Base-by-base conservation (phyloP, 257 asterid species). In the Nicotiana obtusifolia region DNA sequence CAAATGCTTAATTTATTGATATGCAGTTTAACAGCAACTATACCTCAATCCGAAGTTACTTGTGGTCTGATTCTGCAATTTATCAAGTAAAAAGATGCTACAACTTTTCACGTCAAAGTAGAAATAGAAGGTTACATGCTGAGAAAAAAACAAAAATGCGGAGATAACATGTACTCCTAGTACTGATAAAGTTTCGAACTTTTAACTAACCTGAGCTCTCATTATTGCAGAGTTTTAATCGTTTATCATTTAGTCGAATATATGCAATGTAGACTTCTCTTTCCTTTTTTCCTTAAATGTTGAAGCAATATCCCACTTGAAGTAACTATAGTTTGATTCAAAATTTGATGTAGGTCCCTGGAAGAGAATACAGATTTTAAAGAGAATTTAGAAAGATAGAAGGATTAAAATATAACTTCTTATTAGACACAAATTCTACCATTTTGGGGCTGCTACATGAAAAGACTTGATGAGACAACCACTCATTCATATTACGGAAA, bases 301-400 rank as follows among this genome's bases (percentile, higher is more conserved):
- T 84, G 91, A 83, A 87, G 90, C 61, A 80, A 93, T 92, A 82
- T 93, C 92, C 99, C 99, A 92, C 88, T 94, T 94, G 85, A 95
- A 95, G 86, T 85, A 92, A 20, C 99, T 98, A 78, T 97, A 95
- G 87, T 95, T 94, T 5, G 97, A 97, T 91, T 95, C 98, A 47
- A 92, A 86, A 86, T 94, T 95, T 52, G 97, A 91, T 84, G 97
- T 88, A 83, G 99, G 99, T 68, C 99, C 98, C 99, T 95, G 86
- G 31, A 35, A 81, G 54, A 73, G 66, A 80, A 80, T 53, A 76
- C 26, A 64, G 26, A 31, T 35, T 24, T 26, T 24, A 81, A 60
- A 62, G 75, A 35, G 8, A 37, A 47, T 16, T 62, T 54, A 83
- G 53, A 15, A 11, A 10, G 53, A 47, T 1, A 47, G 53, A 47